These are phyloP conservation scores for Candolleomyces eurysporus DNA, from an alignment of 768 basidiomycete species.

Conservation along the genomic window DNA sequence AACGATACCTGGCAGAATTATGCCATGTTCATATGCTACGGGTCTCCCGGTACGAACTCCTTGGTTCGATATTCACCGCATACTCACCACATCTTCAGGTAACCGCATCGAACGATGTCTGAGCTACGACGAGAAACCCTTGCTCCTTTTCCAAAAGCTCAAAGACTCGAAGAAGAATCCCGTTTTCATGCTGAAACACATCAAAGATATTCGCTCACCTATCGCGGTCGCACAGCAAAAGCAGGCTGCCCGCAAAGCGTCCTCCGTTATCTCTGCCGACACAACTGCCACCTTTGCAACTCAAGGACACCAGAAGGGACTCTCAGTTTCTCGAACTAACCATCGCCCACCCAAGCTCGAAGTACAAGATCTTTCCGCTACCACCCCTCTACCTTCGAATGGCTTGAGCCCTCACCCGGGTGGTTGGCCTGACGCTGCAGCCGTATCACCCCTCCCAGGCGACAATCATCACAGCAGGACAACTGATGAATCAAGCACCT, in stretches of 20 bases:
- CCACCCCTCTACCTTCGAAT: slow-evolving; percentile 51
- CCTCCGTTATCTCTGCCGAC: slow-evolving; percentile 48
- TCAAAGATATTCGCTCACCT: slow-evolving; percentile 95
- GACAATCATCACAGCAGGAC: slow-evolving; percentile 27
- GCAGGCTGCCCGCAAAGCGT: slow-evolving; percentile 84
- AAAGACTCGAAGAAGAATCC: slow-evolving; percentile 98
- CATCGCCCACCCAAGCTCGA: slow-evolving; percentile 68
- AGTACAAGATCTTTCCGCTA: slow-evolving; percentile 57
- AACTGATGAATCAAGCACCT: slow-evolving; percentile 37
- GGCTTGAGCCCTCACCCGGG: slow-evolving; percentile 59
- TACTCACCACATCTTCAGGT: slow-evolving; percentile 33
- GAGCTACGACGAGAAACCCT: slow-evolving; percentile 96
- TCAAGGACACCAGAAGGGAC: slow-evolving; percentile 41
- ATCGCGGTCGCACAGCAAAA: slow-evolving; percentile 97
- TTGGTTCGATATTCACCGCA: slow-evolving; percentile 1
- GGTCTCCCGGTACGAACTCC: slow-evolving; percentile 67
- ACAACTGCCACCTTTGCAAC: slow-evolving; percentile 40
- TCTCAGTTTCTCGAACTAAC: slow-evolving; percentile 38
- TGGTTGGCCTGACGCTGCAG: slow-evolving; percentile 70
- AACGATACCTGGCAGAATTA: slow-evolving; percentile 99
- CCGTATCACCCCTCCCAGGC: slow-evolving; percentile 51
- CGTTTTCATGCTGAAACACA: slow-evolving; percentile 98
- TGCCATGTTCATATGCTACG: slow-evolving; percentile 99
- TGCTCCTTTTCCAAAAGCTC: slow-evolving; percentile 94
- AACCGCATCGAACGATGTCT: slow-evolving; percentile 89